These are phyloP conservation scores for Alternaria triticimaculans DNA, from an alignment of 2,329 filamentous ascomycete species.

Conservation along the genomic window DNA sequence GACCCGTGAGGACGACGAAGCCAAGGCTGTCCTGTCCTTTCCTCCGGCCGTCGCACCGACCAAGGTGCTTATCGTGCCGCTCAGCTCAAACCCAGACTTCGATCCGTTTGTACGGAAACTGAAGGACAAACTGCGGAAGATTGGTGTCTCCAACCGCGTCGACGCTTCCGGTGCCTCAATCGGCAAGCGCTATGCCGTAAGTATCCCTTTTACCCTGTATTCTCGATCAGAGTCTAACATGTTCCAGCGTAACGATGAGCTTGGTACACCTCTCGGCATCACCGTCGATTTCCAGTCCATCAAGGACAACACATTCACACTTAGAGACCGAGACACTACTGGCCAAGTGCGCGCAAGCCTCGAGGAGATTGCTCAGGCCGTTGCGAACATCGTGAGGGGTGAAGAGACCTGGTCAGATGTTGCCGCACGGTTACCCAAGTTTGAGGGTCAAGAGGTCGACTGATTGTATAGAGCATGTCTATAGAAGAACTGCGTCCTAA, in stretches of 20 bases:
- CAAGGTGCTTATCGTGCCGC: constrained; percentile 90
- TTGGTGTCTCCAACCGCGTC: constrained; percentile 81
- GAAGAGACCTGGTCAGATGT: constrained; percentile 74
- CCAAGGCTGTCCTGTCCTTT: constrained; percentile 80
- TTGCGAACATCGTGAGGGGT: constrained; percentile 68
- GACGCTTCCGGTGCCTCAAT: constrained; percentile 92
- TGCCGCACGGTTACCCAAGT: constrained; percentile 78
- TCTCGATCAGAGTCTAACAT: constrained; percentile 20
- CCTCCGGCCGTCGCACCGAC: constrained; percentile 84
- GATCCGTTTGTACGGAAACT: constrained; percentile 76
- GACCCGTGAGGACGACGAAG: constrained; percentile 83
- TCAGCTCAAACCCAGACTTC: constrained; percentile 83
- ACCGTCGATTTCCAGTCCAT: constrained; percentile 96
- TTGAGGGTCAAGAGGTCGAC: constrained; percentile 62
- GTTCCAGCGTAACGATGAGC: constrained; percentile 81
- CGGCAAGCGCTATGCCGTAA: constrained; percentile 77
- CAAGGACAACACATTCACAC: constrained; percentile 83
- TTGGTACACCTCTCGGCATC: constrained; percentile 91
- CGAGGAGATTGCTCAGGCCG: constrained; percentile 78
- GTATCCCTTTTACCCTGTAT: constrained; percentile 2
- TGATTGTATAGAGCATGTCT: constrained; percentile 9
- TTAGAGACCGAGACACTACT: constrained; percentile 86
- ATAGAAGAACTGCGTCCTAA: neutral
- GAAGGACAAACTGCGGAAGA: constrained; percentile 75
- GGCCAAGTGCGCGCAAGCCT: constrained; percentile 86